A percentile compares a stretch with the other conserved stretches of the same genome.
Conservation (phyloP, 495 filamentous ascomycete species). For the Penicillium paradoxum region DNA sequence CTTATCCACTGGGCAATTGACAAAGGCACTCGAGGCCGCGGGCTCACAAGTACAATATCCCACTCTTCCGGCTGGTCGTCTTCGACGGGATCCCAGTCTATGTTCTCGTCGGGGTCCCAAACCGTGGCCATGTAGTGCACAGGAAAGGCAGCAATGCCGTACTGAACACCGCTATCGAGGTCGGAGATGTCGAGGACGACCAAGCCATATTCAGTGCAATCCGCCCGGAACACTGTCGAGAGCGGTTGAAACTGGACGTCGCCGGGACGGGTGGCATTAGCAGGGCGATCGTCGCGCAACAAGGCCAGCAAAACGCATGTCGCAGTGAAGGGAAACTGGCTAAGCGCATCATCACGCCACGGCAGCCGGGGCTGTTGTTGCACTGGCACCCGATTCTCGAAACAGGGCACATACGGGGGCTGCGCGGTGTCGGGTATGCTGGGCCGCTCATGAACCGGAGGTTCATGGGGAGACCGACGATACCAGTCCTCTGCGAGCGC, state of each 20-base stretch:
- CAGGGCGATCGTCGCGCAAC: conserved; percentile 6
- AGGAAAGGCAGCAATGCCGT: conserved; percentile 11
- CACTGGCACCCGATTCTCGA: background rate
- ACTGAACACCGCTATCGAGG: conserved; percentile 11
- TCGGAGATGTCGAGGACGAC: conserved; percentile 17
- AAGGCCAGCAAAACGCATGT: conserved; percentile 14
- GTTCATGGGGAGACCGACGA: conserved; percentile 9
- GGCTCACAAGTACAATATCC: conserved; percentile 7
- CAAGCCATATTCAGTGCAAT: conserved; percentile 19
- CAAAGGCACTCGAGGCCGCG: conserved; percentile 13
- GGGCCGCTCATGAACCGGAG: conserved; percentile 7
- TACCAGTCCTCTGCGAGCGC: conserved; percentile 7
- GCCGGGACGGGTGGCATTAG: conserved; percentile 6
- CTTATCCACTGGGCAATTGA: conserved; percentile 9
- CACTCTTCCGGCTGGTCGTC: conserved; percentile 1
- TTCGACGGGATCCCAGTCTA: conserved; percentile 14
- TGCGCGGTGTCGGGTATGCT: conserved; percentile 13
- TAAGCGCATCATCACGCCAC: conserved; percentile 10
- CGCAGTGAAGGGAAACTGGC: conserved; percentile 13
- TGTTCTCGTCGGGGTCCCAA: background rate
- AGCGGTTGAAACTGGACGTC: conserved; percentile 18
- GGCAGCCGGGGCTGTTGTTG: conserved; percentile 14
- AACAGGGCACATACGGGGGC: conserved; percentile 9
- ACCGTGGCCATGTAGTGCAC: conserved; percentile 13
- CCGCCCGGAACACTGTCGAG: conserved; percentile 13